These are phyloP conservation scores for Chaetomium fimeti DNA, from an alignment of 495 filamentous ascomycete genomes.

Conservation along the genomic window DNA sequence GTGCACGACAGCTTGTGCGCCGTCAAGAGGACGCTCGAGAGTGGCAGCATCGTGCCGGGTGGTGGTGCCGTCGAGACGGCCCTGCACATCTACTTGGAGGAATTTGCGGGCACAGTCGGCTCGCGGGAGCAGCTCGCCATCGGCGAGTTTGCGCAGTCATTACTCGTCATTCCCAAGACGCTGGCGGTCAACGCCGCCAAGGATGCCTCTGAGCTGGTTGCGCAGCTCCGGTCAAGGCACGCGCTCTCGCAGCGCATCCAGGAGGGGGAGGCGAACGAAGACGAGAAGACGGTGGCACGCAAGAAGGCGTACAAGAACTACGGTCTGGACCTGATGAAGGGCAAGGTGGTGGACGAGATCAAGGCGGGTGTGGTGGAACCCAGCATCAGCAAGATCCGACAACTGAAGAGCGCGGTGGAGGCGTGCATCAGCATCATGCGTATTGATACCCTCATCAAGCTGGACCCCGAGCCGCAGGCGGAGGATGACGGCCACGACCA, in stretches of 20 bases:
- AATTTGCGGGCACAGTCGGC: conserved; percentile 97
- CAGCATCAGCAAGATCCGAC: conserved; percentile 96
- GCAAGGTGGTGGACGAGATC: conserved; percentile 87
- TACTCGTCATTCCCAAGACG: conserved; percentile 94
- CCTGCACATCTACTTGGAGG: conserved; percentile 97
- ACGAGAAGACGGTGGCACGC: conserved; percentile 82
- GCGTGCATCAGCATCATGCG: conserved; percentile 99
- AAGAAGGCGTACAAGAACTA: conserved; percentile 99
- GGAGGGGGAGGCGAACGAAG: conserved; percentile 75
- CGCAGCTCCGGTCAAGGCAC: conserved; percentile 91
- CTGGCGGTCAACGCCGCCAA: conserved; percentile 96
- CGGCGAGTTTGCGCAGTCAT: conserved; percentile 91
- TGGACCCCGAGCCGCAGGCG: conserved; percentile 83
- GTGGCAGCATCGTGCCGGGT: conserved; percentile 92
- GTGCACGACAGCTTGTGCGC: conserved; percentile 95
- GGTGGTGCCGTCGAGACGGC: conserved; percentile 98
- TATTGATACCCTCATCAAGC: conserved; percentile 97
- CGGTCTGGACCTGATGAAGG: conserved; percentile 84
- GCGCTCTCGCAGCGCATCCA: conserved; percentile 88
- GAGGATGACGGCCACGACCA: conserved; percentile 78
- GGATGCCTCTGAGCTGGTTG: conserved; percentile 90
- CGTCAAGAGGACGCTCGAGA: conserved; percentile 95
- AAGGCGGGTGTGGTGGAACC: conserved; percentile 96
- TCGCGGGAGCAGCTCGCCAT: conserved; percentile 98
- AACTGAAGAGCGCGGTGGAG: conserved; percentile 97